phyloP scores from a whole-genome alignment of 192 early-diverging fungal genomes.

The Podila clonocystis region DNA sequence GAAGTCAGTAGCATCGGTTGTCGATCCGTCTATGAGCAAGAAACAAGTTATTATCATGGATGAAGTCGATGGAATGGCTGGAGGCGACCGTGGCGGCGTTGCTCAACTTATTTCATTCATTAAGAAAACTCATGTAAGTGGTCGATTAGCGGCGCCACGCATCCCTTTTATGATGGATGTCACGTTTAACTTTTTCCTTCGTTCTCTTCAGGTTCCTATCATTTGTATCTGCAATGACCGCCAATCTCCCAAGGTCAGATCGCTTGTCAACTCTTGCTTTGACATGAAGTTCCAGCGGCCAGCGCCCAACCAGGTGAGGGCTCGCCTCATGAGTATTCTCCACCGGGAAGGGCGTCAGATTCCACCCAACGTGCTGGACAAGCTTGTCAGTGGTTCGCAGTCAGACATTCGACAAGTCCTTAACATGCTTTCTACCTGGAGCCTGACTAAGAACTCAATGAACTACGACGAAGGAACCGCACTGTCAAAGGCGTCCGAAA shows the following conservation, averaged over 20 bases:
- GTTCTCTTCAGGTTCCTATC: constrained; percentile 78
- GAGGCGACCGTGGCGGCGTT: constrained; percentile 93
- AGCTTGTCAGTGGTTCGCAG: constrained; percentile 81
- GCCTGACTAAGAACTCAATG: constrained; percentile 72
- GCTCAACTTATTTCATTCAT: constrained; percentile 90
- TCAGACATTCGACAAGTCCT: constrained; percentile 97
- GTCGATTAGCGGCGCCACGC: background rate
- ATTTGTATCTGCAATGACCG: constrained; percentile 99
- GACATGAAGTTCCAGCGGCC: constrained; percentile 86
- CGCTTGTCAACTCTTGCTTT: constrained; percentile 84
- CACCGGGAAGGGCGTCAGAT: constrained; percentile 80
- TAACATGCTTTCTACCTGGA: constrained; percentile 93
- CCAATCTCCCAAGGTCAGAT: constrained; percentile 83
- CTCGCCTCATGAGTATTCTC: constrained; percentile 77
- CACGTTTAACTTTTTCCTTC: background rate
- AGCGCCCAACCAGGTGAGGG: constrained; percentile 75
- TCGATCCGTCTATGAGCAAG: constrained; percentile 39
- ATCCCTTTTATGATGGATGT: background rate
- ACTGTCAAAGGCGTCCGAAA: constrained; percentile 63
- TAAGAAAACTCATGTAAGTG: constrained; percentile 80
- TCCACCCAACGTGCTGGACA: constrained; percentile 79
- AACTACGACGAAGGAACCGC: constrained; percentile 84
- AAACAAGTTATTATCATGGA: constrained; percentile 95
- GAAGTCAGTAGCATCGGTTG: background rate
- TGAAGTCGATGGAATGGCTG: constrained; percentile 99